phyloP scores from a whole-genome alignment of 192 early-diverging fungal species.

The Backusella tarrabulga region DNA sequence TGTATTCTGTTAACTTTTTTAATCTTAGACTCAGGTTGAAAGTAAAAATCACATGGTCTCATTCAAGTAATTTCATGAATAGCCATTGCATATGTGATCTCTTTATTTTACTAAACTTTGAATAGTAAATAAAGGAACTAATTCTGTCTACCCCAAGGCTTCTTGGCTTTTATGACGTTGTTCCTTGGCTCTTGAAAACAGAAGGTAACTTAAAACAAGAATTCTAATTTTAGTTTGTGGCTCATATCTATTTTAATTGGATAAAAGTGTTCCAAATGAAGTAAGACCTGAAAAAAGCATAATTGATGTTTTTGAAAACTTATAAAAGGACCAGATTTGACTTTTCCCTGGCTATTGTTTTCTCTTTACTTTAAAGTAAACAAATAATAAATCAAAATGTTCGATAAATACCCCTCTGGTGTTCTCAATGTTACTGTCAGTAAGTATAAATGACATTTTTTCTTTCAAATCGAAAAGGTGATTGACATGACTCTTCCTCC shows the following conservation, averaged over 20 bases:
- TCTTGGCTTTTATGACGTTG: constrained; percentile 4
- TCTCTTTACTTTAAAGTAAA: not conserved
- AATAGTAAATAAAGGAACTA: not conserved
- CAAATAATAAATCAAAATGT: not conserved
- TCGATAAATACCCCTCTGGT: constrained; percentile 4
- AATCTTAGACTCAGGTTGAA: not conserved
- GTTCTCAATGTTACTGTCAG: constrained; percentile 20
- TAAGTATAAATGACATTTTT: not conserved
- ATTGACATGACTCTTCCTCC: not conserved
- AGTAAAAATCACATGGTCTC: not conserved
- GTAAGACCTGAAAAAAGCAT: not conserved
- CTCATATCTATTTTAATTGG: not conserved
- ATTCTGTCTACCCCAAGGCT: not conserved
- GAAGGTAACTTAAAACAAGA: not conserved
- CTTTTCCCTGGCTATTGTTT: not conserved
- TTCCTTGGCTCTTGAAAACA: not conserved
- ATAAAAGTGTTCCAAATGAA: not conserved
- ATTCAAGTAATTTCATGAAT: not conserved
- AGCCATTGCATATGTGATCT: not conserved
- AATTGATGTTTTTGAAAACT: not conserved
- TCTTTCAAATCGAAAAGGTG: not conserved
- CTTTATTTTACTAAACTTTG: not conserved
- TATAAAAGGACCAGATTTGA: not conserved
- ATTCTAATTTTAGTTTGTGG: constrained; percentile 2
- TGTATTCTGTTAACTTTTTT: not conserved